Evolutionary conservation across 2,329 filamentous ascomycete genomes (phyloP).

Genomic region (Microsporum ferrugineum): DNA sequence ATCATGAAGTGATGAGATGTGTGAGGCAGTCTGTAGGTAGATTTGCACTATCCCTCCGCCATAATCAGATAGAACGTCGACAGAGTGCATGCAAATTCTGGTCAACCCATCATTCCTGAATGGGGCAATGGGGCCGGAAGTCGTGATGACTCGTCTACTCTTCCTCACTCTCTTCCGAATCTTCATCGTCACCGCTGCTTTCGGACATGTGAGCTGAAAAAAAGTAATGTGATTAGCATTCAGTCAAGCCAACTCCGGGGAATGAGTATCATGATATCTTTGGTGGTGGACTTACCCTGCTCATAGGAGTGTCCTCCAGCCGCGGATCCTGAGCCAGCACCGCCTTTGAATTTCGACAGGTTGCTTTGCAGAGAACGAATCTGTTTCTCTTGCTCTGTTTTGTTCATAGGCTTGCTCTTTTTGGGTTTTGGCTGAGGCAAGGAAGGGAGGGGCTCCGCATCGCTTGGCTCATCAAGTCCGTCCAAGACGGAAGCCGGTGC

Average conservation of each 20-base stretch:
- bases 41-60: background rate
- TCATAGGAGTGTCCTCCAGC: slow-evolving; percentile 26
- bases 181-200: slow-evolving; percentile 39
- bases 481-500: slow-evolving; percentile 29
- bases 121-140: background rate
- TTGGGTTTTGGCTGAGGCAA: slow-evolving; percentile 34
- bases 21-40: background rate
- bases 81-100: background rate
- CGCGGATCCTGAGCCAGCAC: slow-evolving; percentile 18
- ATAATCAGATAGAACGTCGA: background rate
- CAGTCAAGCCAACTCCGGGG: background rate
- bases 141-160: slow-evolving; percentile 25
- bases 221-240: slow-evolving; percentile 7
- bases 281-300: slow-evolving; percentile 18
- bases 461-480: slow-evolving; percentile 31
- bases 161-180: slow-evolving; percentile 41
- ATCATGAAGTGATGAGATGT: background rate
- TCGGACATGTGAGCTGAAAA: slow-evolving; percentile 26
- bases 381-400: slow-evolving; percentile 40
- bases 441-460: slow-evolving; percentile 22
- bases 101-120: background rate
- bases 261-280: background rate
- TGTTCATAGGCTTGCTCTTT: slow-evolving; percentile 44
- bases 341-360: slow-evolving; percentile 36
- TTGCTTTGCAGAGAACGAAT: slow-evolving; percentile 39